These are phyloP conservation scores for Saccharomycopsis guyanensis DNA, from an alignment of 805 yeast species.

Conservation along the genomic window DNA sequence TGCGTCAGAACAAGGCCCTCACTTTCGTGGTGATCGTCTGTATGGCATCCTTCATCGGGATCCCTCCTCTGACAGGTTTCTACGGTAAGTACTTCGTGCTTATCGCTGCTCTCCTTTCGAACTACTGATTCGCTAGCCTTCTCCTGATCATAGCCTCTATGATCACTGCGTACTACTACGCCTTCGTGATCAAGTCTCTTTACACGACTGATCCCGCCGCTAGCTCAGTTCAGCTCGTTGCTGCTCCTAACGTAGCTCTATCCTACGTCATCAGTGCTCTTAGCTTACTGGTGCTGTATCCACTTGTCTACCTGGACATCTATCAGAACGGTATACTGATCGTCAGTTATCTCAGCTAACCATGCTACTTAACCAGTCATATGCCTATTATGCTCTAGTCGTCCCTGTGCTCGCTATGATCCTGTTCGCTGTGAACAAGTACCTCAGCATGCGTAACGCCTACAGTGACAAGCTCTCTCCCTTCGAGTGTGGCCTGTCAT, in stretches of 20 bases:
- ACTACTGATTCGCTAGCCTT: slow-evolving; percentile 20
- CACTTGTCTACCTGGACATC: no score
- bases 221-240: no score
- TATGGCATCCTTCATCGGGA: slow-evolving; percentile 22
- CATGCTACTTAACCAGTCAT: no score
- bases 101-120: slow-evolving; percentile 21
- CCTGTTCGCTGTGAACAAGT: no score
- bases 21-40: slow-evolving; percentile 18
- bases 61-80: slow-evolving; percentile 21
- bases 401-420: no score
- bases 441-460: slow-evolving; percentile 18
- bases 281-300: no score
- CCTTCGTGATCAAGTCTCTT: slow-evolving; percentile 21
- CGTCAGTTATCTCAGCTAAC: no score
- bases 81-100: slow-evolving; percentile 22
- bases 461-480: slow-evolving; percentile 23
- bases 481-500: slow-evolving; percentile 22
- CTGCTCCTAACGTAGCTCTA: no score
- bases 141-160: slow-evolving; percentile 21
- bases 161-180: slow-evolving; percentile 22
- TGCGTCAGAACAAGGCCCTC: slow-evolving; percentile 20
- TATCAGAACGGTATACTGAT: no score
- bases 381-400: no score
- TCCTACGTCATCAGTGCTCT: no score
- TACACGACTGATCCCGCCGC: no score